Conservation (phyloP, 768 basidiomycete genomes). For the Amanita inopinata region DNA sequence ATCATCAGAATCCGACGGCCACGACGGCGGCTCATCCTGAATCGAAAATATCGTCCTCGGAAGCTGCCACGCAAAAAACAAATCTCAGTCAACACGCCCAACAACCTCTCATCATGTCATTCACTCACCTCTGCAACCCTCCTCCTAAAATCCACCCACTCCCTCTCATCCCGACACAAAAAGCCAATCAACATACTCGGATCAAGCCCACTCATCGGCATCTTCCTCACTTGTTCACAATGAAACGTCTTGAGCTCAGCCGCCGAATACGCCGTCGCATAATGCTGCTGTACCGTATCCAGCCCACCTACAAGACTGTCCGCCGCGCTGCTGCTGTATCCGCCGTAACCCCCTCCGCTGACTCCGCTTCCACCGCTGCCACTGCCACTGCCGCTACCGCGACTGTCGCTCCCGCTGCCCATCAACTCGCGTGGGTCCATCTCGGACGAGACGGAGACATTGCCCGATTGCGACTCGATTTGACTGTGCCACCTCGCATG, state of each 20-base stretch:
- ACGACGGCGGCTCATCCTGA: slow-evolving; percentile 79
- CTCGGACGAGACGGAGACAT: not conserved
- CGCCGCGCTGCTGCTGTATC: slow-evolving; percentile 6
- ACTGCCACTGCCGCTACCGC: not conserved
- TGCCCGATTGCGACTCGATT: slow-evolving; percentile 10
- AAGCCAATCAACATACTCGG: slow-evolving; percentile 98
- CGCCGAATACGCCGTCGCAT: slow-evolving; percentile 61
- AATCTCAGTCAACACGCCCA: slow-evolving; percentile 6
- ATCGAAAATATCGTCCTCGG: slow-evolving; percentile 76
- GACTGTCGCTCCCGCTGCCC: not conserved
- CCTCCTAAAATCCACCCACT: slow-evolving; percentile 75
- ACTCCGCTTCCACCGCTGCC: slow-evolving; percentile 8
- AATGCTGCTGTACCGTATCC: slow-evolving; percentile 51
- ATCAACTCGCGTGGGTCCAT: not conserved
- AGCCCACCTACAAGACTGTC: slow-evolving; percentile 16
- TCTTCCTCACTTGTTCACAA: slow-evolving; percentile 93
- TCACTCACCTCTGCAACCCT: slow-evolving; percentile 66
- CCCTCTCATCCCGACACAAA: slow-evolving; percentile 68
- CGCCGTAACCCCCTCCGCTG: not conserved
- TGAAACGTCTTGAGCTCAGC: slow-evolving; percentile 84
- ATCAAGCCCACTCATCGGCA: slow-evolving; percentile 83
- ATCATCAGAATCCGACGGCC: slow-evolving; percentile 70
- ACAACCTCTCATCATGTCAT: slow-evolving; percentile 53
- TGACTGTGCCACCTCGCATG: slow-evolving; percentile 6
- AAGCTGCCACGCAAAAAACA: slow-evolving; percentile 23